These are phyloP conservation scores for Straminergon stramineum DNA, from an alignment of 225 moss, liverwort and hornwort species.

Conservation along the genomic window DNA sequence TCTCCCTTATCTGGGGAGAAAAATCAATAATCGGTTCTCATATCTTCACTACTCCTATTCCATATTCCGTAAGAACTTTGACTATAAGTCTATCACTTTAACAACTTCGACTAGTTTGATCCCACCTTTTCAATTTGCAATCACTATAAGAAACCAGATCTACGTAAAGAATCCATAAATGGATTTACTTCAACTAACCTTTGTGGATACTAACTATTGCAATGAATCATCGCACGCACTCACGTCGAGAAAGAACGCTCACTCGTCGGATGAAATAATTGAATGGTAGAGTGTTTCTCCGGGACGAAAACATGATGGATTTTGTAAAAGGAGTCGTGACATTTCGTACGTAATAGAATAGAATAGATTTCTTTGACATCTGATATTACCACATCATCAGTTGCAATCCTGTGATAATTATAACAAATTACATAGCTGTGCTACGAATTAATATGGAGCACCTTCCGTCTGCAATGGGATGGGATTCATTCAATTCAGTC, in stretches of 20 bases:
- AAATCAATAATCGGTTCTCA: neutral
- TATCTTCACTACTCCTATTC: neutral
- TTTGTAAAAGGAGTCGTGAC: neutral
- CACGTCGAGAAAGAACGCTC: fast-evolving
- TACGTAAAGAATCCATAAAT: neutral
- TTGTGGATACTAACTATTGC: neutral
- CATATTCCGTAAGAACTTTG: neutral
- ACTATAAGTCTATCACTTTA: too few species aligned
- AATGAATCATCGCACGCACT: neutral
- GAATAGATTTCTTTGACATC: neutral
- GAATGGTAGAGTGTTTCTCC: fast-evolving
- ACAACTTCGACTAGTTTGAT: too few species aligned
- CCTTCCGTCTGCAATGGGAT: neutral
- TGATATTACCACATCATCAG: neutral
- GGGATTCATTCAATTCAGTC: neutral
- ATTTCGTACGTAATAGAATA: neutral
- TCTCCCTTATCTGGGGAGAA: neutral
- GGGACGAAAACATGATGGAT: neutral
- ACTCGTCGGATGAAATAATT: neutral
- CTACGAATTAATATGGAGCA: neutral
- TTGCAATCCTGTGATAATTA: neutral
- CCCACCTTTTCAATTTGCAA: neutral
- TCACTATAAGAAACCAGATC: too few species aligned
- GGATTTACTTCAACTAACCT: neutral
- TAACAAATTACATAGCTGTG: neutral